Evolutionary conservation across 1,139 yeast genomes (phyloP), one percentile per base, ranked within the genome.

Genomic region (Magnusiomyces magnusii): DNA sequence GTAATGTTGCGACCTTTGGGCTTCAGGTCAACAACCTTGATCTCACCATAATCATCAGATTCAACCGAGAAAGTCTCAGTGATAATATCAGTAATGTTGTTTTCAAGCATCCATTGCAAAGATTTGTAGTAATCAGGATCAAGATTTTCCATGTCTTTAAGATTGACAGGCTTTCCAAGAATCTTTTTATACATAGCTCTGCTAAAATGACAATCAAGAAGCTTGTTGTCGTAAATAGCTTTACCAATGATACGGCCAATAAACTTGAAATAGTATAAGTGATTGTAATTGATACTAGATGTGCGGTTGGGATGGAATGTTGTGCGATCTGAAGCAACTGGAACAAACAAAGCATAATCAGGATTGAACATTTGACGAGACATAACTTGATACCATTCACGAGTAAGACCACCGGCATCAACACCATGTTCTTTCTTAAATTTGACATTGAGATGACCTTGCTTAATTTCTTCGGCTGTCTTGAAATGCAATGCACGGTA

Each of bases 321-420:
- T 0, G 96, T 90, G 62, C 86, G 86, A 69, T 93, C 99, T 1
- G 96, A 83, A 0, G 96, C 90, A 57, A 91, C 96, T 0, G 98
- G 97, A 0, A 87, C 80, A 70, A 93, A 95, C 61, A 95, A 76
- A 0, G 97, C 98, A 75, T 92, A 92, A 68, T 90, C 96, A 0
- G 99, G 96, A 69, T 93, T 92, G 74, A 93, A 91, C 89, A 95
- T 92, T 72, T 93, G 98, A 62, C 97, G 79, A 0, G 97, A 86
- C 59, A 93, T 75, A 10, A 92, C 96, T 70, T 91, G 98, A 68
- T 86, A 92, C 99, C 99, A 93, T 72, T 93, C 99, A 68, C 99
- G 79, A 0, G 97, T 89, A 24, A 93, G 86, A 56, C 99, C 99
- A 66, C 99, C 99, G 1, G 97, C 99, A 77, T 93, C 99, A 56